Percentiles rank a stretch among this genome's conserved stretches.
Conservation (phyloP, 164 flowering plant species). For the Aristolochia contorta region DNA sequence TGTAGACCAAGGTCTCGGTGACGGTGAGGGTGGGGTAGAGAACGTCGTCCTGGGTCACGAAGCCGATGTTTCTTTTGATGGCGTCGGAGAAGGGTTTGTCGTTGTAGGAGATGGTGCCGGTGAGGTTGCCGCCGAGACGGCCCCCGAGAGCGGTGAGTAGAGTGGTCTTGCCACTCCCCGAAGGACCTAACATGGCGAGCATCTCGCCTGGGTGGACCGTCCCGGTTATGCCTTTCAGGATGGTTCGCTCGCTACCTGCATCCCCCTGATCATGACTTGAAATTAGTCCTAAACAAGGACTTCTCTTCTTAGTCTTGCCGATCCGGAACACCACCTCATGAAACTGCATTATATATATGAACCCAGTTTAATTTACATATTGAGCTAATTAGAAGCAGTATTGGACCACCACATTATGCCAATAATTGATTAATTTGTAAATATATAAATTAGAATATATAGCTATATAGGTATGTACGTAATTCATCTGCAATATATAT, state of each 20-base stretch:
- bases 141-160: conserved; percentile 68
- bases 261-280: not conserved
- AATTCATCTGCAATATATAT: too few species aligned
- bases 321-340: conserved; percentile 44
- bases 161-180: conserved; percentile 88
- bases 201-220: conserved; percentile 62
- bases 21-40: conserved; percentile 66
- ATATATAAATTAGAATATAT: too few species aligned
- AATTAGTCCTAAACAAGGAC: not conserved
- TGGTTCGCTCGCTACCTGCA: conserved; percentile 23
- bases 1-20: conserved; percentile 56
- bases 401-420: too few species aligned
- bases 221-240: conserved; percentile 56
- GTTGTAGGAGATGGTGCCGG: conserved; percentile 57
- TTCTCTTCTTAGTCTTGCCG: not conserved
- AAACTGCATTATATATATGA: conserved; percentile 43
- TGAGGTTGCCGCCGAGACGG: conserved; percentile 32
- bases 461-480: too few species aligned
- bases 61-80: conserved; percentile 57
- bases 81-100: conserved; percentile 38
- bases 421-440: too few species aligned
- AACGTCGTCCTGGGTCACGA: conserved; percentile 74
- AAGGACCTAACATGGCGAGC: conserved; percentile 80
- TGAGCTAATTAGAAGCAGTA: too few species aligned
- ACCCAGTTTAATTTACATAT: too few species aligned